Base-by-base conservation (phyloP, 768 basidiomycete genomes). In the Sarcodon sp. region DNA sequence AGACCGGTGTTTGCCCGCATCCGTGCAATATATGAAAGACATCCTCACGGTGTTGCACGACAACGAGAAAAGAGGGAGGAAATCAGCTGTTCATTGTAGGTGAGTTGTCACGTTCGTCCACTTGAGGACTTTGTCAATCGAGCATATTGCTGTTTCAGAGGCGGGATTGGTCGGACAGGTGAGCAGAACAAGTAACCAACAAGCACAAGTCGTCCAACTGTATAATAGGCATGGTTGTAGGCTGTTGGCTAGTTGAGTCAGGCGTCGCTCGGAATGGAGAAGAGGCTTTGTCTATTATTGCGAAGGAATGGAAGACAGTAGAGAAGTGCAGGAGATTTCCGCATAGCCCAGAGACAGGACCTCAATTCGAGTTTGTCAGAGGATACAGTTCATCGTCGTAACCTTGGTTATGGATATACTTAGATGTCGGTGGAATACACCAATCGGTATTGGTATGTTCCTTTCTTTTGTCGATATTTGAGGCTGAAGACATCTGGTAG, bases 271-370 rank as follows among this genome's bases (percentile, higher is more conserved):
- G 66, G 57, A 72, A 78, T 54, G 84, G 84, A 11, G 70, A 68
- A 48, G 79, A 80, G 51, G 84, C 84, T 6, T 62, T 87, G 34
- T 60, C 65, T 11, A 73, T 81, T 44, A 80, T 87, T 52, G 82
- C 76, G 15, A 57, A 69, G 50, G 75, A 84, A 54, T 88, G 85
- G 85, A 72, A 76, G 57, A 73, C 69, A 3, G 85, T 88, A 44
- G 84, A 83, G 63, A 88, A 88, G 67, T 86, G 73, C 67, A 76
- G 70, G 43, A 70, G 81, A 7, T 87, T 78, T 62, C 83, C 83
- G 0, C 74, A 80, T 59, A 83, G 81, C 57, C 85, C 85, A 12
- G 85, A 87, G 65, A 87, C 85, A 2, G 84, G 85, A 13, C 71
- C 80, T 1, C 85, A 87, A 61, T 80, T 78, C 58, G 80, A 87